These are phyloP conservation scores for Aspergillus jensenii DNA, from an alignment of 2,329 filamentous ascomycete species.

Conservation along the genomic window DNA sequence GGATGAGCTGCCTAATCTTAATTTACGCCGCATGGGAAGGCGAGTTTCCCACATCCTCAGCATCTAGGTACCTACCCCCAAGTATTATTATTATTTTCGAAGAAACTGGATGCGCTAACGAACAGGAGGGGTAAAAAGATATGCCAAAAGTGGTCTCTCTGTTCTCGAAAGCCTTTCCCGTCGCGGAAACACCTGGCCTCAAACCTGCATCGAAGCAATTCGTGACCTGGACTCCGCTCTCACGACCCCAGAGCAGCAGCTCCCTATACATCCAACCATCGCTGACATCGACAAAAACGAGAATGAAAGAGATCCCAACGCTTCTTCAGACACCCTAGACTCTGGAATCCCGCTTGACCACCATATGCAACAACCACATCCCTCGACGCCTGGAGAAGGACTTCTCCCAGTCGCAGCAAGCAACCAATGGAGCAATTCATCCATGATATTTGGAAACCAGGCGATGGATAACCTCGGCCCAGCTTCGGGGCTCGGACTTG, in stretches of 20 bases:
- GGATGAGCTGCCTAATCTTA: constrained; percentile 55
- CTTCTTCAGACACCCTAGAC: background rate
- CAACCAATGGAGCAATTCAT: constrained; percentile 7
- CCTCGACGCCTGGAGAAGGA: background rate
- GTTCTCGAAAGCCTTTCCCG: constrained; percentile 35
- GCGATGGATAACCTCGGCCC: constrained; percentile 4
- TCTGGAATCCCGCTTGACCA: background rate
- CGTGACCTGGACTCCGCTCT: constrained; percentile 34
- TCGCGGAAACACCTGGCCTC: constrained; percentile 39
- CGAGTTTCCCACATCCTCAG: constrained; percentile 36
- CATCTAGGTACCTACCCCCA: constrained; percentile 12
- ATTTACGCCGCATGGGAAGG: constrained; percentile 52
- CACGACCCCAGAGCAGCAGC: background rate
- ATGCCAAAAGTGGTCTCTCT: constrained; percentile 29
- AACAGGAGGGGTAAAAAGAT: constrained; percentile 40
- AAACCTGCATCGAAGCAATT: constrained; percentile 41
- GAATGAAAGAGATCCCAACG: background rate
- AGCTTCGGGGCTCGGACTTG: background rate
- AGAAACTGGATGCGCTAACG: background rate
- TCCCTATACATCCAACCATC: background rate
- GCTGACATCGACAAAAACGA: background rate
- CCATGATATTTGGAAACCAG: constrained; percentile 9
- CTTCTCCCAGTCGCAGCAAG: background rate
- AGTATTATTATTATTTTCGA: background rate
- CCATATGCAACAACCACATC: background rate